Evolutionary conservation across 495 filamentous ascomycete genomes (phyloP).

Genomic region (Pseudevernia furfuracea): DNA sequence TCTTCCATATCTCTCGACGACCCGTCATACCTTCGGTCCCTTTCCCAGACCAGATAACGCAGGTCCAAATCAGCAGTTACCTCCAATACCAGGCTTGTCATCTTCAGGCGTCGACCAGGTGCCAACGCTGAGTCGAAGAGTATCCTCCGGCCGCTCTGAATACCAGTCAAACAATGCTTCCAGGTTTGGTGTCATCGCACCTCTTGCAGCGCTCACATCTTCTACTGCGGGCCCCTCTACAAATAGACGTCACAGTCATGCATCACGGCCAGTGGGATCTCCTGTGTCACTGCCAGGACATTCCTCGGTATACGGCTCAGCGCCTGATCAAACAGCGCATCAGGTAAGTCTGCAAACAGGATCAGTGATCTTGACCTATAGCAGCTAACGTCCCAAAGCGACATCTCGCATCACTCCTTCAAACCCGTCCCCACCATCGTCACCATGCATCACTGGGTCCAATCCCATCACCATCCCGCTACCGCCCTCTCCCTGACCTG

Average conservation of each 20-base stretch:
- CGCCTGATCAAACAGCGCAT: slow-evolving; percentile 20
- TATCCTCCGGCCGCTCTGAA: slow-evolving; percentile 14
- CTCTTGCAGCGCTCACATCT: slow-evolving; percentile 4
- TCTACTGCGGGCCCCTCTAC: neutral
- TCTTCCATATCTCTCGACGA: slow-evolving; percentile 17
- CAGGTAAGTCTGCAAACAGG: slow-evolving; percentile 22
- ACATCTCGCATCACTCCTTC: slow-evolving; percentile 18
- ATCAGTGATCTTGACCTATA: neutral
- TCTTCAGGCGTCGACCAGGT: neutral
- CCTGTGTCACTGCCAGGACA: slow-evolving; percentile 16
- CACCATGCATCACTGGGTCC: slow-evolving; percentile 24
- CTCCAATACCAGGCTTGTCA: neutral
- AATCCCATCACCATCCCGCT: slow-evolving; percentile 15
- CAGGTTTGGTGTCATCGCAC: slow-evolving; percentile 7
- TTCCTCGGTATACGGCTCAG: slow-evolving; percentile 23
- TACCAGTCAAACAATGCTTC: slow-evolving; percentile 12
- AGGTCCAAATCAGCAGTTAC: slow-evolving; percentile 1
- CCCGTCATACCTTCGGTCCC: slow-evolving; percentile 4
- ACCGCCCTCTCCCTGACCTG: slow-evolving; percentile 25
- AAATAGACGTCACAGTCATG: slow-evolving; percentile 14
- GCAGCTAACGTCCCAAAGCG: slow-evolving; percentile 16
- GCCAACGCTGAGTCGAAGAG: slow-evolving; percentile 4
- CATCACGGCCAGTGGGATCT: neutral
- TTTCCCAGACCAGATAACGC: slow-evolving; percentile 13
- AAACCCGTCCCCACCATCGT: slow-evolving; percentile 20